A percentile compares a stretch with the other conserved stretches of the same genome.
phyloP scores from a whole-genome alignment of 169 alveolate genomes.

The Haemoproteus tartakovskyi region DNA sequence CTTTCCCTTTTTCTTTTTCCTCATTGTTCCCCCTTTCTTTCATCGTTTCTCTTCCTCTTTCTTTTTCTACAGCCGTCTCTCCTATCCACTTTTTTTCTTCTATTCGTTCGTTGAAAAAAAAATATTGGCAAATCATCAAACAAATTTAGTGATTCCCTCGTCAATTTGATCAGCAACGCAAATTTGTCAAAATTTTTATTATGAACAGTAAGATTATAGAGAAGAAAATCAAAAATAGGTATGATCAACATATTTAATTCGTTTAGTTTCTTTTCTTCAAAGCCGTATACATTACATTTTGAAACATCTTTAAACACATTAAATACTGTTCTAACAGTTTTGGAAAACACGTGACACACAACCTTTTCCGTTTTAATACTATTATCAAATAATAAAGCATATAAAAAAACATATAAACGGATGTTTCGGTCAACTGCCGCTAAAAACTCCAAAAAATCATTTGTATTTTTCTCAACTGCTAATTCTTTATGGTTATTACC shows the following conservation, averaged over 20 bases:
- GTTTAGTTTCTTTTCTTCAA: constrained; percentile 3
- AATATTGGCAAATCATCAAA: constrained; percentile 52
- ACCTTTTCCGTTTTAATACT: constrained; percentile 14
- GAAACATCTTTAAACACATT: background rate
- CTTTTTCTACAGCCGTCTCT: background rate
- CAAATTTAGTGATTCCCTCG: constrained; percentile 47
- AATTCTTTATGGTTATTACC: background rate
- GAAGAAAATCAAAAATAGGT: constrained; percentile 41
- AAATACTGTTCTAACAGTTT: constrained; percentile 34
- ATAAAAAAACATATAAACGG: constrained; percentile 54
- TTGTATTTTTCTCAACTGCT: background rate
- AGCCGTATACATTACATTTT: constrained; percentile 3
- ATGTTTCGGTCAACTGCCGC: constrained; percentile 37
- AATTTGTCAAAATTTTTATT: constrained; percentile 21
- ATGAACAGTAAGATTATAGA: constrained; percentile 18
- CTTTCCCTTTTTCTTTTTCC: background rate
- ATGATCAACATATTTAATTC: constrained; percentile 2
- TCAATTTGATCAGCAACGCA: constrained; percentile 17
- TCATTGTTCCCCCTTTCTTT: background rate
- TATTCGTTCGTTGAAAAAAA: constrained; percentile 26
- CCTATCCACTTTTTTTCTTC: background rate
- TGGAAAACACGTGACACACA: constrained; percentile 29
- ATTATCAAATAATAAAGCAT: constrained; percentile 33
- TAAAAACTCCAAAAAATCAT: constrained; percentile 7
- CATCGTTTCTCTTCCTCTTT: background rate